Evolutionary conservation across 1,284 basidiomycete genomes (phyloP), one percentile per base, ranked within the genome.

Genomic region (Caloboletus inedulis): DNA sequence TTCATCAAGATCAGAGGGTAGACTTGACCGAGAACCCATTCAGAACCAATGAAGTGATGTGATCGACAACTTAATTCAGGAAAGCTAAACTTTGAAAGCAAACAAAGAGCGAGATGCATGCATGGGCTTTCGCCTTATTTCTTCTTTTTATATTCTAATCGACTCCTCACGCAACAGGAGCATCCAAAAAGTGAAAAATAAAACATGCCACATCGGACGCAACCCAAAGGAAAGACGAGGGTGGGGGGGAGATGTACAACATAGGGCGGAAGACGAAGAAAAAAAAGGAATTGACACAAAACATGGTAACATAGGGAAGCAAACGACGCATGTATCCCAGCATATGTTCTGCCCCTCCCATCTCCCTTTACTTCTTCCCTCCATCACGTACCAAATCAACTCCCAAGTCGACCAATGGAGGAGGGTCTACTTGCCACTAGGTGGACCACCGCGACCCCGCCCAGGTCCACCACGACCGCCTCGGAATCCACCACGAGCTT

Each of bases 401-500:
- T 19, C 53, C 53, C 25, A 18, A 30, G 42, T 52, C 40, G 46
- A 3, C 48, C 31, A 49, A 44, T n/a, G 43, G 19, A 8, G 31
- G 3, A 3, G 18, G 16, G 7, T 44, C 37, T 66, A 66, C 49
- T 66, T 66, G 50, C 41, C 48, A 41, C 55, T 39, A 16, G 61
- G 54, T 31, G 69, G 68, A 10, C 47, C 69, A 44, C 70, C 68
- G 36, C 72, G 69, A 46, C 67, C 68, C 44, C 70, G 66, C 23
- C 69, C 65, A 44, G 66, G 61, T 14, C 73, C 73, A 49, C 74
- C 72, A 37, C 71, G 69, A 3, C 67, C 65, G 14, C 64, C 62
- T 5, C 68, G 55, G 59, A 61, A 72, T 4, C 69, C 68, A 52
- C 74, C 74, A 43, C 74, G 67, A 21, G 68, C 66, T 41, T 77